These are phyloP conservation scores for Monosporozyma unispora DNA, from an alignment of 805 yeast genomes.

Conservation along the genomic window DNA sequence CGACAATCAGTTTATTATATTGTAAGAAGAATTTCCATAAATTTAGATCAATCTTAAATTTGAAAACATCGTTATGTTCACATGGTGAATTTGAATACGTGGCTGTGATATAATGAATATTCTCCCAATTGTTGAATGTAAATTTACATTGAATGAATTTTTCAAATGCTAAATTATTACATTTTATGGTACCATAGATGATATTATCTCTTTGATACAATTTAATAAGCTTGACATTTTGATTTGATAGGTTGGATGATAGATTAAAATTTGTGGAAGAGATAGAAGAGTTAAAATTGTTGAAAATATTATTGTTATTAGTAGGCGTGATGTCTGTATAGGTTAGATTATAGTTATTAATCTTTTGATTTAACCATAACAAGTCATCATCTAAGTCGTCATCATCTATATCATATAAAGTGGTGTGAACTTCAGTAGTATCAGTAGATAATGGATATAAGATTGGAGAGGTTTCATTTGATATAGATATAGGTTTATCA, in stretches of 20 bases:
- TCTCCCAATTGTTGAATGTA: conserved; percentile 27
- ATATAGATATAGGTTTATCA: conserved; percentile 40
- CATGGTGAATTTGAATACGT: conserved; percentile 21
- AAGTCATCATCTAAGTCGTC: conserved; percentile 1
- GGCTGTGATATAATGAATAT: conserved; percentile 26
- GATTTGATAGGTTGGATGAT: not conserved
- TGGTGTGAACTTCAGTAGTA: no score
- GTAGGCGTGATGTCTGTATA: not conserved
- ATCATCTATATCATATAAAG: not conserved
- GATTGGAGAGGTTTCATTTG: not conserved
- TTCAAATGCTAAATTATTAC: conserved; percentile 27
- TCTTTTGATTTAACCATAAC: not conserved
- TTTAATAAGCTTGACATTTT: conserved; percentile 17
- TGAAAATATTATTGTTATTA: not conserved
- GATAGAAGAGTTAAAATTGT: no score
- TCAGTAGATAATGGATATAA: not conserved
- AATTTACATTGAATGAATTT: conserved; percentile 27
- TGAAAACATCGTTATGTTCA: conserved; percentile 23
- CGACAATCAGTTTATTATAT: conserved; percentile 13
- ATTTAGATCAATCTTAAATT: conserved; percentile 22
- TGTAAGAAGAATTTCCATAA: conserved; percentile 21
- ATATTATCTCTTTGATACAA: not conserved
- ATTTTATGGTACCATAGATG: conserved; percentile 23
- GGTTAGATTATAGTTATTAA: not conserved
- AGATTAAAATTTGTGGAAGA: no score